These are phyloP conservation scores for Sugiyamaella qingdaonensis DNA, from an alignment of 805 yeast species.

Conservation along the genomic window DNA sequence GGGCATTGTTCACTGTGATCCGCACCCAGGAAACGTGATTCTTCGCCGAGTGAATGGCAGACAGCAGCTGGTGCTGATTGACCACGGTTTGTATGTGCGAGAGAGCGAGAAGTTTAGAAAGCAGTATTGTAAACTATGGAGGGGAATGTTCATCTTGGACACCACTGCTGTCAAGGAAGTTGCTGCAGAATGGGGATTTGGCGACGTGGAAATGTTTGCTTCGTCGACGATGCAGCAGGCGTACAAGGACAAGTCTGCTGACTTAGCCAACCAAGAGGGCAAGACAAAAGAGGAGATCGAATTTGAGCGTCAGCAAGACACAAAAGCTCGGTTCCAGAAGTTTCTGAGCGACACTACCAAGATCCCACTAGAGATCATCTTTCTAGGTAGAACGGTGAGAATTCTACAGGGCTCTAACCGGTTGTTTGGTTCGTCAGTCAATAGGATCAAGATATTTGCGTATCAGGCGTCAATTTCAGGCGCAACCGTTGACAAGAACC, in stretches of 20 bases:
- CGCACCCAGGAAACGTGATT: constrained; percentile 77
- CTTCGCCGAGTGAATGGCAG: constrained; percentile 38
- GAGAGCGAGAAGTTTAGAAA: constrained; percentile 47
- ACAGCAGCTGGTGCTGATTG: constrained; percentile 57
- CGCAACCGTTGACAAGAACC: constrained; percentile 1
- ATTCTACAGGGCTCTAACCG: constrained; percentile 69
- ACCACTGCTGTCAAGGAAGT: constrained; percentile 44
- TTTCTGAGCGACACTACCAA: constrained; percentile 59
- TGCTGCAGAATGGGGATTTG: constrained; percentile 63
- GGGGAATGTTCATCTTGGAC: constrained; percentile 52
- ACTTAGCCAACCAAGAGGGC: not conserved
- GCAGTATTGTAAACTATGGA: constrained; percentile 64
- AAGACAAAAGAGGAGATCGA: constrained; percentile 40
- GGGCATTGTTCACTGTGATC: constrained; percentile 70
- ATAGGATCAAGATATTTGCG: constrained; percentile 61
- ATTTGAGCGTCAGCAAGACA: constrained; percentile 41
- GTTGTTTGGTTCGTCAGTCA: constrained; percentile 66
- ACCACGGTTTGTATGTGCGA: constrained; percentile 67
- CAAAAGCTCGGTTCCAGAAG: constrained; percentile 46
- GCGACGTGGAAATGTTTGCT: constrained; percentile 58
- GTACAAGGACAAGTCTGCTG: constrained; percentile 30
- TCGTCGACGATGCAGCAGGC: constrained; percentile 52
- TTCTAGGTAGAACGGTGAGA: constrained; percentile 66
- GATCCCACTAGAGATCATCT: constrained; percentile 63
- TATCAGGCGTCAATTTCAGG: constrained; percentile 42